Base-by-base conservation (phyloP, 805 yeast genomes). In the Saturnispora zaruensis region DNA sequence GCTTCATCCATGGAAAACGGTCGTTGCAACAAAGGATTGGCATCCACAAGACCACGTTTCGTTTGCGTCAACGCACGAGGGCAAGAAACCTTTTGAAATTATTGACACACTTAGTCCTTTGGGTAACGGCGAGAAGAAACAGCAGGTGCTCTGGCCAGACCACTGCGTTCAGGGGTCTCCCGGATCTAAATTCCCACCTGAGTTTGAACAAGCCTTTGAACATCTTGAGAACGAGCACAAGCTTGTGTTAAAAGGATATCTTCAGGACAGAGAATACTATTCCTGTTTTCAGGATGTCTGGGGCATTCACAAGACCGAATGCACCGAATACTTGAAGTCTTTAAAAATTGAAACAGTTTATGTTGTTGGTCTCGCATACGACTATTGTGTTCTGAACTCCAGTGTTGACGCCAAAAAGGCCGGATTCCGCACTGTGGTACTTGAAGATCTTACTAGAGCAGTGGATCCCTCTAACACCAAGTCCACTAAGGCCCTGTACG, bases 261-360 rank as follows among this genome's bases (percentile, higher is more conserved):
- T 82, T 26, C 69, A 68, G 24, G 89, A 86, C 56, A 66, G 93
- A 20, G 98, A 90, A 62, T 88, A 83, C 63, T 90, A 88, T 60
- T 88, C 96, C 14, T 89, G 95, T 26, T 90, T 90, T 63, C 71
- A 75, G 48, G 98, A 90, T 65, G 73, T 79, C 26, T 87, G 96
- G 91, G 74, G 78, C 25, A 59, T 77, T 25, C 82, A 84, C 59
- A 70, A 77, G 41, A 89, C 97, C 0, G 90, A 80, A 49, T 68
- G 89, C 54, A 71, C 74, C 47, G 63, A 61, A 1, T 66, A 73
- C 40, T 70, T 90, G 53, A 63, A 60, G 24, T 58, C 68, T 1
- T 62, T 74, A 37, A 66, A 64, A 0, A 78, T 87, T 41, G 72
- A 76, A 2, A 76, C 80, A 40, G 88, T 89, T 1, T 79, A 73